These are phyloP conservation scores for Angomonas deanei DNA, from an alignment of 208 protist species.

Conservation along the genomic window DNA sequence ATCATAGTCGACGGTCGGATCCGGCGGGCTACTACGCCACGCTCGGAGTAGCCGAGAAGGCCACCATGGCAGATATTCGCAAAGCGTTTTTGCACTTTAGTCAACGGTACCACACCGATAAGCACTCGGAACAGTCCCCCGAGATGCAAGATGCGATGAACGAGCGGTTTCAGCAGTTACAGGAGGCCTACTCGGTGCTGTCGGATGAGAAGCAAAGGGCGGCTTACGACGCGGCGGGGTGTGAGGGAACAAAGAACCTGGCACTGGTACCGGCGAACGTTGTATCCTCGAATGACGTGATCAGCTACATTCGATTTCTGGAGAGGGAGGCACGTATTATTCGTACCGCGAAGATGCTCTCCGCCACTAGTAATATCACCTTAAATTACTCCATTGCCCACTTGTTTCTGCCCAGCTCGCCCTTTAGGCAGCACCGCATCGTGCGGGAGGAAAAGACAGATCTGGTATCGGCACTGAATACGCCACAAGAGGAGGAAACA, in stretches of 20 bases:
- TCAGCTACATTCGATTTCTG: slow-evolving; percentile 49
- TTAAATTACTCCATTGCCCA: slow-evolving; percentile 53
- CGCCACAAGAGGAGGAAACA: not conserved
- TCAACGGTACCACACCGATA: slow-evolving; percentile 85
- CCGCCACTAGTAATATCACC: slow-evolving; percentile 34
- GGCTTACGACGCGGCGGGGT: slow-evolving; percentile 68
- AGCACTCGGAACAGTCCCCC: slow-evolving; percentile 37
- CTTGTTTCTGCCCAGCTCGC: slow-evolving; percentile 26
- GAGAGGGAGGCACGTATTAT: slow-evolving; percentile 60
- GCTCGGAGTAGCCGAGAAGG: slow-evolving; percentile 43
- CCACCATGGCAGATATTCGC: slow-evolving; percentile 61
- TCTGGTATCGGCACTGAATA: not conserved
- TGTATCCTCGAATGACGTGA: slow-evolving; percentile 33
- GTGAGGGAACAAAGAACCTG: slow-evolving; percentile 34
- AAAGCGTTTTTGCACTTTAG: slow-evolving; percentile 73
- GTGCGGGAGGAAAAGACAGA: not conserved
- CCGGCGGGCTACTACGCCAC: slow-evolving; percentile 73
- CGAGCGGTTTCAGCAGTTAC: slow-evolving; percentile 69
- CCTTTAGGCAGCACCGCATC: not conserved
- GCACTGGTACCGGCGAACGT: slow-evolving; percentile 51
- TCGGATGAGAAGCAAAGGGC: slow-evolving; percentile 65
- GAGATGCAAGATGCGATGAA: slow-evolving; percentile 62
- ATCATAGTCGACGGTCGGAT: slow-evolving; percentile 16
- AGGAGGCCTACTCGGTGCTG: slow-evolving; percentile 75
- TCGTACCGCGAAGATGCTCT: slow-evolving; percentile 49